A percentile compares a stretch with the other conserved stretches of the same genome.
Evolutionary conservation across 1,284 basidiomycete genomes (phyloP).

Genomic region (Malassezia nana): DNA sequence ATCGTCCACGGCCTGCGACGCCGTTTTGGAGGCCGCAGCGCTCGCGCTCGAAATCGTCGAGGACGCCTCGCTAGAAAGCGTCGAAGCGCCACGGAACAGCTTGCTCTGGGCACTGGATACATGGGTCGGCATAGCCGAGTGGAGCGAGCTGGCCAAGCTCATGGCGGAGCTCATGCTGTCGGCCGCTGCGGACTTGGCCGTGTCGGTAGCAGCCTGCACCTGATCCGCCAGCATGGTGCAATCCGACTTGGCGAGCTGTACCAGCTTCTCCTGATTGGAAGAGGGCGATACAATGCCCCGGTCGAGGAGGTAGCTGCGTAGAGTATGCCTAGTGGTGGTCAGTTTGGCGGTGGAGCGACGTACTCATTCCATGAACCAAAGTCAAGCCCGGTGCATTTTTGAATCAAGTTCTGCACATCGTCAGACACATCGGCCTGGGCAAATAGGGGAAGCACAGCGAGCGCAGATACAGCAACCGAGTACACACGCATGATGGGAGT

Average conservation of each 20-base stretch:
- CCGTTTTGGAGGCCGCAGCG: slow-evolving; percentile 9
- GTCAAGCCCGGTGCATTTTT: slow-evolving; percentile 35
- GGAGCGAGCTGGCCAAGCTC: slow-evolving; percentile 9
- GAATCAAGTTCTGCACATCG: slow-evolving; percentile 30
- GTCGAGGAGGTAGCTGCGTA: slow-evolving; percentile 45
- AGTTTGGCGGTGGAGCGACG: slow-evolving; percentile 13
- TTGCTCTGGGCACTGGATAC: slow-evolving; percentile 5
- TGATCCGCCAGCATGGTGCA: slow-evolving; percentile 25
- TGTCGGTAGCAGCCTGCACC: slow-evolving; percentile 23
- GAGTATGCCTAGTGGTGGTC: slow-evolving; percentile 22
- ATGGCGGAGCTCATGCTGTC: not conserved
- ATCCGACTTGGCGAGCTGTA: slow-evolving; percentile 38
- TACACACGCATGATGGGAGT: slow-evolving; percentile 4
- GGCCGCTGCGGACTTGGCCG: slow-evolving; percentile 22
- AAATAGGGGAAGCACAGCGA: slow-evolving; percentile 27
- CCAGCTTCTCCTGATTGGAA: slow-evolving; percentile 38
- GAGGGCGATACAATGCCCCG: slow-evolving; percentile 43
- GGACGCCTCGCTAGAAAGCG: slow-evolving; percentile 1
- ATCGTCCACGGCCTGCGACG: slow-evolving; percentile 1
- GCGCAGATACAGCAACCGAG: not conserved
- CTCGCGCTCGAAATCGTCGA: slow-evolving; percentile 7
- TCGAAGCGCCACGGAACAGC: slow-evolving; percentile 1
- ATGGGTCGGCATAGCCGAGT: slow-evolving; percentile 2
- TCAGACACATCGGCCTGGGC: slow-evolving; percentile 32
- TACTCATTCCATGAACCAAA: slow-evolving; percentile 42